Base-by-base conservation (phyloP, 1,284 basidiomycete genomes). In the Blastosporella zonata region DNA sequence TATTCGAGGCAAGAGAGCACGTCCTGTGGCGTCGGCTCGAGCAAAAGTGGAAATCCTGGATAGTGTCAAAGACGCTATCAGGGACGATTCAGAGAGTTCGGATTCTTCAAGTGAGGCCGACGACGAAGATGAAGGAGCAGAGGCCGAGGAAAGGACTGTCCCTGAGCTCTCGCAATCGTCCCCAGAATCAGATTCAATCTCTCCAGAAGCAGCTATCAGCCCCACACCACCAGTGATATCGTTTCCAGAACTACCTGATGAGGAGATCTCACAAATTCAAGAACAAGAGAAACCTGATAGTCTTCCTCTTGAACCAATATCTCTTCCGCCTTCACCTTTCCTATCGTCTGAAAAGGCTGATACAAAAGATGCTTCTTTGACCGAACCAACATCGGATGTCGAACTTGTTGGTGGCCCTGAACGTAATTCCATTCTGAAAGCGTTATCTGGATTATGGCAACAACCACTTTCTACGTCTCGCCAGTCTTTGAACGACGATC, bases 41-140 rank as follows among this genome's bases (percentile, higher is more conserved):
- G 93, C 93, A 6, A 93, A 87, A 52, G 91, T 98, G 0, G 87
- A 95, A 62, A 83, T 98, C 31, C 82, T 97, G 39, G 87, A 91
- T 56, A 97, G 91, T 59, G 82, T 97, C 54, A 87, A 91, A 61
- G 94, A 97, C 60, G 95, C 92, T 0, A 91, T 97, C 59, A 81
- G 82, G 51, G 94, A 97, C 60, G 67, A 95, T 57, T 87, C 85
- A 15, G 87, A 90, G 47, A 75, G 78, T 49, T 84, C 82, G 2
- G 87, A 88, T 55, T 85, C 84, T 7, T 87, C 84, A 0, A 91
- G 89, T 57, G 91, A 93, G 58, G 93, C 91, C 18, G 93, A 95
- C 57, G 92, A 96, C 58, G 91, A 90, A 68, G 86, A 84, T 21
- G 86, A 82, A 33, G 84, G 77, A n/a, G 77, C 82, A 35, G 84